These are phyloP conservation scores for Venturiaceae sp. DNA, from an alignment of 2,329 filamentous ascomycete genomes.

Conservation along the genomic window DNA sequence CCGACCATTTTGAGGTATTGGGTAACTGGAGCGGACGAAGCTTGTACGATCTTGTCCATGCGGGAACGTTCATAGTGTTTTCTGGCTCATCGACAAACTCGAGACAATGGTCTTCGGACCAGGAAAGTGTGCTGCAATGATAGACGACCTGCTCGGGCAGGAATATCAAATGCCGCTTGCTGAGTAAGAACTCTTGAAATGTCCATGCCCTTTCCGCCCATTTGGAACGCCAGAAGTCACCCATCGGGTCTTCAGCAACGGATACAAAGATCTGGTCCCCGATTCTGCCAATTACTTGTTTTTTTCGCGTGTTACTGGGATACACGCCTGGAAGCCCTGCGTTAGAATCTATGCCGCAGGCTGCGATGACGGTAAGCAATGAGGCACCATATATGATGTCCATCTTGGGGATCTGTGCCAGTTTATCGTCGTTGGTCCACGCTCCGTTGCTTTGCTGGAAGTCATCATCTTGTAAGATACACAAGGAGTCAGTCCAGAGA, in stretches of 20 bases:
- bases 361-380: slow-evolving; percentile 4
- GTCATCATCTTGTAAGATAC: no score
- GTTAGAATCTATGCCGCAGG: background rate
- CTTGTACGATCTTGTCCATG: background rate
- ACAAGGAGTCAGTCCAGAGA: slow-evolving; percentile 1
- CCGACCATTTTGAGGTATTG: background rate
- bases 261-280: no score
- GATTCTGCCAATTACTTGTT: no score
- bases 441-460: slow-evolving; percentile 1
- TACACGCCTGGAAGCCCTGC: slow-evolving; percentile 3
- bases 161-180: no score
- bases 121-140: no score
- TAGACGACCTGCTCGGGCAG: no score
- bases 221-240: no score
- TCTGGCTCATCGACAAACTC: background rate
- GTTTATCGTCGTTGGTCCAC: background rate
- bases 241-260: no score
- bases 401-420: background rate
- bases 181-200: no score
- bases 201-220: no score
- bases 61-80: background rate
- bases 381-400: slow-evolving; percentile 5
- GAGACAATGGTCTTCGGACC: no score
- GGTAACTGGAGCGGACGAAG: background rate
- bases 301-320: background rate